phyloP scores from a whole-genome alignment of 805 yeast genomes.

The Ogataea corticis region DNA sequence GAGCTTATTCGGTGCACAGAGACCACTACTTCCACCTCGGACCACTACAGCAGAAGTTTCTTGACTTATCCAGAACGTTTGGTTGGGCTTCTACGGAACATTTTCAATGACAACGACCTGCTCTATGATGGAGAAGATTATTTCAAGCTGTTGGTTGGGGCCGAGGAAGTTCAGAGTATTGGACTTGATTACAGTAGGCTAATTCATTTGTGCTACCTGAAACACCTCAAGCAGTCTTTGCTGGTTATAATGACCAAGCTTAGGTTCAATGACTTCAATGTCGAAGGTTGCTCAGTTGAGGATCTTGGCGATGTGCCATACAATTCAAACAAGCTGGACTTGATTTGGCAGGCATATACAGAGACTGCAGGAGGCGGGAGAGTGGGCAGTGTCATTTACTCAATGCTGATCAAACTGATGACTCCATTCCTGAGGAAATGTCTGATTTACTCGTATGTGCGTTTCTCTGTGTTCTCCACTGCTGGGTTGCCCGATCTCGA shows the following conservation, averaged over 20 bases:
- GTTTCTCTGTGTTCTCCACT: conserved; percentile 47
- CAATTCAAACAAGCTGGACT: conserved; percentile 15
- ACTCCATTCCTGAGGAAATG: conserved; percentile 68
- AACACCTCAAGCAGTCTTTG: conserved; percentile 52
- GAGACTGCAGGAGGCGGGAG: conserved; percentile 25
- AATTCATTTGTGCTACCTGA: conserved; percentile 48
- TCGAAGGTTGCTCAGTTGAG: conserved; percentile 7
- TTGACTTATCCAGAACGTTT: conserved; percentile 32
- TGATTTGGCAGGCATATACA: conserved; percentile 25
- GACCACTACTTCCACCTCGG: conserved; percentile 19
- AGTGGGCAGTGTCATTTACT: conserved; percentile 45
- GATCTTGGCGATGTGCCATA: conserved; percentile 15
- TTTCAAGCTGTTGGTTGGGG: conserved; percentile 52
- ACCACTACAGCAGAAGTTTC: conserved; percentile 16
- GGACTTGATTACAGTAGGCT: conserved; percentile 49
- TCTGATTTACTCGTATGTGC: conserved; percentile 54
- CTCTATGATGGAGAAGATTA: conserved; percentile 45
- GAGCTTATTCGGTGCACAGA: conserved; percentile 33
- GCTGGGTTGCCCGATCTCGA: conserved; percentile 26
- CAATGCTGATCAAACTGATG: conserved; percentile 54
- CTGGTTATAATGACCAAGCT: conserved; percentile 23
- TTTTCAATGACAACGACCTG: conserved; percentile 39
- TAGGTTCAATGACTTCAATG: conserved; percentile 4
- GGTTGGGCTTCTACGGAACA: conserved; percentile 56
- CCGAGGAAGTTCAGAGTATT: conserved; percentile 47